These are phyloP conservation scores for Jasminum sambac DNA, from an alignment of 257 asterid species.

Conservation along the genomic window DNA sequence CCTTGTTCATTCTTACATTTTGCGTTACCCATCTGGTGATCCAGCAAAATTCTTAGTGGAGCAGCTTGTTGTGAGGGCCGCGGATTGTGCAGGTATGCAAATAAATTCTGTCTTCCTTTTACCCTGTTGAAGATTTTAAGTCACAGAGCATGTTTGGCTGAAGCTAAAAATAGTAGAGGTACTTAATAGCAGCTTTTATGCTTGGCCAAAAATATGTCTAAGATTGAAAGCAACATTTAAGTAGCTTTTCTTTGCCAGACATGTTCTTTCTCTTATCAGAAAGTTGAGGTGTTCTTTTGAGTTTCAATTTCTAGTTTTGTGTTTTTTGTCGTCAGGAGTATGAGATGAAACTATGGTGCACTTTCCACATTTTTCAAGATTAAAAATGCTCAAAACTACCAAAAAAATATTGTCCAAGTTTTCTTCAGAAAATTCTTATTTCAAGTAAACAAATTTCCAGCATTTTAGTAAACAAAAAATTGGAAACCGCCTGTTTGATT, in stretches of 20 bases:
- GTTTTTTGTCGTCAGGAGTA: too few relatives aligned
- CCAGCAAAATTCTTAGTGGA: conserved; percentile 89
- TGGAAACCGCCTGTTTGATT: too few relatives aligned
- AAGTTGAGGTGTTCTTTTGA: too few relatives aligned
- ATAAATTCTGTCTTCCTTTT: background rate
- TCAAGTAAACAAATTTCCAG: too few relatives aligned
- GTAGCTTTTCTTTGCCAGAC: background rate
- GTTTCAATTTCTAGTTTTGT: too few relatives aligned
- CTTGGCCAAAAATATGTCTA: background rate
- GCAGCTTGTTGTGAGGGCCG: conserved; percentile 90
- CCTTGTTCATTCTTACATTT: conserved; percentile 64
- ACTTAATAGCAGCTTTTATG: background rate
- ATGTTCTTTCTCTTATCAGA: background rate
- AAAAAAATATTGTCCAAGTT: too few relatives aligned
- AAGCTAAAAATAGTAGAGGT: background rate
- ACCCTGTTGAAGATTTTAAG: background rate
- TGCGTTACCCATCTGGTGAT: conserved; percentile 68
- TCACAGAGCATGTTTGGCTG: background rate
- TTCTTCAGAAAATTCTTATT: too few relatives aligned
- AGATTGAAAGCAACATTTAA: background rate
- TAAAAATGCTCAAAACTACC: too few relatives aligned
- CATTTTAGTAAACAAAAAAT: too few relatives aligned
- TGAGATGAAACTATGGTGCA: too few relatives aligned
- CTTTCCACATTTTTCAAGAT: too few relatives aligned
- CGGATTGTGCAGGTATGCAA: conserved; percentile 79